Evolutionary conservation across 2,329 filamentous ascomycete species (phyloP).

Genomic region (Diplodia scrobiculata): DNA sequence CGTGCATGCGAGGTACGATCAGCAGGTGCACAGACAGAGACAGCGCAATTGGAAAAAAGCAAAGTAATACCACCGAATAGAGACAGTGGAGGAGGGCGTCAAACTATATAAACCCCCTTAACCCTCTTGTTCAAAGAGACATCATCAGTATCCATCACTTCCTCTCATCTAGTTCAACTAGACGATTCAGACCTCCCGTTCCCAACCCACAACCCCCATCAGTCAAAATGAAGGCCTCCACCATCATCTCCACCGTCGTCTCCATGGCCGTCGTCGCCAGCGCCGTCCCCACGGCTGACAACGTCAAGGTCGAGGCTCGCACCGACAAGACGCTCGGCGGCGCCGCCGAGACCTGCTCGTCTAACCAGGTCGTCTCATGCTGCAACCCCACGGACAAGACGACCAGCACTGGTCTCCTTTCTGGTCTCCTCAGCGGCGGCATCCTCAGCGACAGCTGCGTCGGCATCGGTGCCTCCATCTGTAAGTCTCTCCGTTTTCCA

Average conservation of each 20-base stretch:
- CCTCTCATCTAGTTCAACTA: background rate
- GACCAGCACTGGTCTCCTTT: constrained; percentile 29
- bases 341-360: constrained; percentile 28
- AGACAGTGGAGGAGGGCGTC: background rate
- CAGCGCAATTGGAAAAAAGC: background rate
- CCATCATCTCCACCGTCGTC: constrained; percentile 28
- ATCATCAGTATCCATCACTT: constrained; percentile 30
- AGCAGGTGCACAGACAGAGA: background rate
- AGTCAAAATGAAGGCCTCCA: constrained; percentile 33
- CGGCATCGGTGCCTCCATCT: background rate
- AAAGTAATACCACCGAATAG: background rate
- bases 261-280: constrained; percentile 30
- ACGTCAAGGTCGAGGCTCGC: background rate
- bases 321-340: constrained; percentile 27
- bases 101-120: constrained; percentile 25
- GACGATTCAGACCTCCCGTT: constrained; percentile 2
- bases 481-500: background rate
- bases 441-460: constrained; percentile 29
- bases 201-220: constrained; percentile 9
- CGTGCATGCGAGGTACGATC: background rate
- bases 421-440: constrained; percentile 22
- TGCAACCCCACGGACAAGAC: constrained; percentile 31
- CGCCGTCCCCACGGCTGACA: constrained; percentile 25
- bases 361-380: constrained; percentile 31
- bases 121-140: background rate